Base-by-base conservation (phyloP, 1,139 yeast species). In the Nadsonia commutata region DNA sequence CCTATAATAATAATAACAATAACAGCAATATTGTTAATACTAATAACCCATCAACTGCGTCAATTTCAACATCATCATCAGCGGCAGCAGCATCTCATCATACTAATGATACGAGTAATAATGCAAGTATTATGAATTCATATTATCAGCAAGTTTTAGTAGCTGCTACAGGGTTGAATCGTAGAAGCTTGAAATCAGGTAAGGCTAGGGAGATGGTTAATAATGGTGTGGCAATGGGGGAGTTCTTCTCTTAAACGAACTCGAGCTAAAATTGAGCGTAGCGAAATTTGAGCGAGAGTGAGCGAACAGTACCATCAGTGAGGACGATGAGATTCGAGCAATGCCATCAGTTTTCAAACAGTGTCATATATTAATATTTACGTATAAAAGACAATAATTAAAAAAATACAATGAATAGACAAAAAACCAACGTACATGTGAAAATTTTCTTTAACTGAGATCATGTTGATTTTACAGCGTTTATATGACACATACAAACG, bases 201-300 rank as follows among this genome's bases (percentile, higher is more conserved):
- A 68, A 65, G 52, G 74, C 75, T 43, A 67, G 74, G 48, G 77
- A 72, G 57, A 72, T 72, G 72, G 70, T 73, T 40, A 65, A 27
- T 27, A 27, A 27, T 27, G 33, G 33, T 4, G 33, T 27, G 33
- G 33, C 33, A 11, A 27, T 27, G 33, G 33, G 33, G 5, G 33
- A 27, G 13, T 27, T 27, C n/a, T 27, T 27, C 33, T 27, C 33
- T 13, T 27, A 27, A 27, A 6, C 16, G 16, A 16, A 27, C n/a
- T n/a, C n/a, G n/a, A n/a, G n/a, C n/a, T n/a, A n/a, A n/a, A n/a
- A n/a, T n/a, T n/a, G n/a, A n/a, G n/a, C n/a, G n/a, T n/a, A n/a
- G n/a, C n/a, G n/a, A n/a, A n/a, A n/a, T n/a, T n/a, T n/a, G n/a
- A n/a, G n/a, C n/a, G n/a, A n/a, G n/a, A n/a, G n/a, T n/a, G n/a